Conservation (phyloP, 257 asterid genomes). For the Leptodermis oblonga region DNA sequence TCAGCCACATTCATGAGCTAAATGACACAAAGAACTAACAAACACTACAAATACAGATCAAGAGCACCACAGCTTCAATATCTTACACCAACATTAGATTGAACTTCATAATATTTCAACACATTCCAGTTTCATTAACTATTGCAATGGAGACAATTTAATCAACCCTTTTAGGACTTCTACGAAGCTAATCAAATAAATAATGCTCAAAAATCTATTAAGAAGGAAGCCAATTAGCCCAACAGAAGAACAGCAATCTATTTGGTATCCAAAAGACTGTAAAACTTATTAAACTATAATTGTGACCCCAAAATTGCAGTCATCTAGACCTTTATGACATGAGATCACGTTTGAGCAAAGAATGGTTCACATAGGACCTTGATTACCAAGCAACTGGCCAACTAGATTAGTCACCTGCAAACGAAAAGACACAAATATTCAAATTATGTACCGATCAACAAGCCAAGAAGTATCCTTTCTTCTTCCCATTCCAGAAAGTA, state of each 20-base stretch:
- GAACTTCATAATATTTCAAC: neutral
- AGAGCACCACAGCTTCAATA: neutral
- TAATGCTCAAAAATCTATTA: neutral
- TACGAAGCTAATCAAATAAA: neutral
- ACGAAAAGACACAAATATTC: neutral
- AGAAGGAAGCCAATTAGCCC: neutral
- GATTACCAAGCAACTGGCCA: slow-evolving; percentile 83
- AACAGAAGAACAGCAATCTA: neutral
- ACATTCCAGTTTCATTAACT: neutral
- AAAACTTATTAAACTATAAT: neutral
- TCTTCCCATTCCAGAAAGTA: neutral
- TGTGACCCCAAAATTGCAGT: neutral
- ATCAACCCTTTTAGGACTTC: neutral
- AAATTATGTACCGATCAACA: neutral
- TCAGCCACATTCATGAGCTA: neutral
- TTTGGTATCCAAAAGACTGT: neutral
- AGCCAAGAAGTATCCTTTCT: neutral
- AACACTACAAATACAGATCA: neutral
- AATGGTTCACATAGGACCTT: slow-evolving; percentile 51
- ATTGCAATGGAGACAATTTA: neutral
- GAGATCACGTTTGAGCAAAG: neutral
- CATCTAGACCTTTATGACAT: neutral
- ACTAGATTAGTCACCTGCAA: slow-evolving; percentile 85
- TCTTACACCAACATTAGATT: neutral
- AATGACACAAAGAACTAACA: neutral